Evolutionary conservation across 2,329 filamentous ascomycete genomes (phyloP), one percentile per base, ranked within the genome.

Genomic region (Colletotrichum liaoningense): DNA sequence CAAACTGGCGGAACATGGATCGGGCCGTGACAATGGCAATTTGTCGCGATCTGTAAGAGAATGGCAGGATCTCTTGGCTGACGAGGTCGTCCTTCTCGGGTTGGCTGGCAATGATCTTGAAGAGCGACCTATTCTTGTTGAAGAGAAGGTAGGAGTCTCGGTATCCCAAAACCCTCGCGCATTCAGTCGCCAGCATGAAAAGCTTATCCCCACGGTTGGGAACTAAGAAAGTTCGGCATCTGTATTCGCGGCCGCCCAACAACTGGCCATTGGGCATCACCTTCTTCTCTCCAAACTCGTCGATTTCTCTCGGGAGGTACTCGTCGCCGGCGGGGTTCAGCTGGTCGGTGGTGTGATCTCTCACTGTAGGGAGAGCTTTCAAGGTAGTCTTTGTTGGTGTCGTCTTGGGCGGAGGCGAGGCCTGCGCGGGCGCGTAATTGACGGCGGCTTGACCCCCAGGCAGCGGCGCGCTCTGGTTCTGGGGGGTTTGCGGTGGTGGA

Each of bases 1-100:
- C 97, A 82, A 99, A 99, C 82, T 99, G 97, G 56, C 97, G 92
- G 83, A 98, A 99, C 97, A 99, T 99, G 78, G 96, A 98, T 76
- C 95, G 92, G 35, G 97, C 97, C 1, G 97, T 98, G 56, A 99
- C 97, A 75, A 99, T 98, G 64, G 97, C 97, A 77, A 99, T 99
- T 84, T 99, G 97, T 63, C 97, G 92, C n/a, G 97, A 99, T 57
- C 97, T 92, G 82, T 99, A 99, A 4, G 96, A 98, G 83, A 98
- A 99, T 0, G 97, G 97, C 24, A 99, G 86, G 71, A 98, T 97
- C 79, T 98, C 97, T 85, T 98, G 95, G 75, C 92, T 89, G 62
- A 99, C 98, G 19, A 99, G 88, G 79, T 98, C 95, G 82, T 99
- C 97, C 87, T 99, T 99, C 82, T 99, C 97, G 33, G 93, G 88